Conservation (phyloP, 345 rosid genomes). For the Populus simonii region DNA sequence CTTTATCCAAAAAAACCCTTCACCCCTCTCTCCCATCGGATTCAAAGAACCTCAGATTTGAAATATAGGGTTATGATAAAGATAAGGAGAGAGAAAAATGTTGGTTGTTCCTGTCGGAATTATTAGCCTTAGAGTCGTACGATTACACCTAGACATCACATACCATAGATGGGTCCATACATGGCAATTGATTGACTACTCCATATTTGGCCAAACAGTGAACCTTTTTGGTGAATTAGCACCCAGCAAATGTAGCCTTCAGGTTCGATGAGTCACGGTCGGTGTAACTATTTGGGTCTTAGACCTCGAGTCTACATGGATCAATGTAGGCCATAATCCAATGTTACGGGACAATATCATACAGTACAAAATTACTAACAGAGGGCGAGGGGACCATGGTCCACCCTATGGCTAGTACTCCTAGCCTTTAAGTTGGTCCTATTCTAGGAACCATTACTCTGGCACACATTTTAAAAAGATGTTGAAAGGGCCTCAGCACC, state of each 20-base stretch:
- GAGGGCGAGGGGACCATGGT: conserved; percentile 6
- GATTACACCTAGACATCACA: neutral
- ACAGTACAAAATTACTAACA: neutral
- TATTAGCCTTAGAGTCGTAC: neutral
- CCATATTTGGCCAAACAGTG: neutral
- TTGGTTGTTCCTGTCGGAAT: conserved; percentile 2
- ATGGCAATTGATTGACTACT: neutral
- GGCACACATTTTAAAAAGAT: neutral
- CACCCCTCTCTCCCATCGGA: neutral
- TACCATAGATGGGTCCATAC: neutral
- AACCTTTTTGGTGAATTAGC: neutral
- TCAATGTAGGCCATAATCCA: neutral
- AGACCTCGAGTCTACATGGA: neutral
- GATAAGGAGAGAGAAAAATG: neutral
- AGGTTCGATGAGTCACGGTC: conserved; percentile 1
- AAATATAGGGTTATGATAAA: neutral
- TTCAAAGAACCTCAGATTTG: neutral
- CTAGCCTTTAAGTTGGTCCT: neutral
- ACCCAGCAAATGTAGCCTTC: neutral
- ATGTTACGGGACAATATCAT: neutral
- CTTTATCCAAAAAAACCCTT: no score
- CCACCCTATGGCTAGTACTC: neutral
- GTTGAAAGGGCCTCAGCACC: neutral
- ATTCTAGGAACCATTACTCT: neutral
- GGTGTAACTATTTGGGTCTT: neutral